These are phyloP conservation scores for Hanseniaspora opuntiae DNA, from an alignment of 805 yeast genomes.

Conservation along the genomic window DNA sequence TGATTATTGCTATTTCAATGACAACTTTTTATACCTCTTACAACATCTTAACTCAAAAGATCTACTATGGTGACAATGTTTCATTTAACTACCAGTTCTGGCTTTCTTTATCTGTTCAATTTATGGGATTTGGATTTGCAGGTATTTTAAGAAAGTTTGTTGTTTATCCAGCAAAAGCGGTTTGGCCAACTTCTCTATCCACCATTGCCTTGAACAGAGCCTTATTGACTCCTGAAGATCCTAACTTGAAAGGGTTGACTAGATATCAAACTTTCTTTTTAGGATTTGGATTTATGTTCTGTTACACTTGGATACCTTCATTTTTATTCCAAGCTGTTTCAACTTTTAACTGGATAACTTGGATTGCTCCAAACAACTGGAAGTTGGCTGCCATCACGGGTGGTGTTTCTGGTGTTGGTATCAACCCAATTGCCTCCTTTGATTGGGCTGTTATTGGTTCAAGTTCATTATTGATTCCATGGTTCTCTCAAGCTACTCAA, in stretches of 20 bases:
- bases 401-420: slow-evolving; percentile 32
- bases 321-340: slow-evolving; percentile 49
- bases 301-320: slow-evolving; percentile 58
- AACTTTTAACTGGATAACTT: slow-evolving; percentile 37
- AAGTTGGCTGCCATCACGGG: slow-evolving; percentile 50
- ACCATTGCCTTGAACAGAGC: slow-evolving; percentile 44
- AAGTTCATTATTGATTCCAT: slow-evolving; percentile 33
- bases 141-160: slow-evolving; percentile 46
- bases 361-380: slow-evolving; percentile 28
- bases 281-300: slow-evolving; percentile 31
- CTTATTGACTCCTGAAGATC: slow-evolving; percentile 30
- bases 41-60: slow-evolving; percentile 27
- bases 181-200: slow-evolving; percentile 55
- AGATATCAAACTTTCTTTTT: slow-evolving; percentile 36
- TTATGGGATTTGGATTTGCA: slow-evolving; percentile 53
- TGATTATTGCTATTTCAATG: slow-evolving; percentile 29
- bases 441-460: slow-evolving; percentile 36
- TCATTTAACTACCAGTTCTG: slow-evolving; percentile 37
- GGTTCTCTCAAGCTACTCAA: slow-evolving; percentile 26
- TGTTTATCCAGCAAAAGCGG: slow-evolving; percentile 45
- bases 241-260: slow-evolving; percentile 24
- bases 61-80: slow-evolving; percentile 24
- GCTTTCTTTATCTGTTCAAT: slow-evolving; percentile 44
- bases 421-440: slow-evolving; percentile 41
- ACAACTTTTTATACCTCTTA: slow-evolving; percentile 27